Conservation (phyloP, 192 early-diverging fungal species). For the Gaertneriomyces sp. region DNA sequence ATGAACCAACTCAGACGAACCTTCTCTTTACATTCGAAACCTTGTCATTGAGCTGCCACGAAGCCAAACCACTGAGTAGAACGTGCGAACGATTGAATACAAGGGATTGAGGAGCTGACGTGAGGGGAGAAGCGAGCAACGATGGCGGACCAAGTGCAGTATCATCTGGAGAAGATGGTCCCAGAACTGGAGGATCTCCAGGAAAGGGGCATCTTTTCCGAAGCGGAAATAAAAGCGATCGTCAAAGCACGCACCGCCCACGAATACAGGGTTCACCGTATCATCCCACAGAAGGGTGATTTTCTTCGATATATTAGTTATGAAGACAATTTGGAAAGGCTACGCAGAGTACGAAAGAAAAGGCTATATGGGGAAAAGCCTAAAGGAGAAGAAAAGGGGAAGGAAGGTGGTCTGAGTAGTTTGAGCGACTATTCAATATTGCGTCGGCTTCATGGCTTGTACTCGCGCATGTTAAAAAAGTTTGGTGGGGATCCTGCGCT, state of each 20-base stretch:
- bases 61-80: too few relatives aligned
- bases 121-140: not conserved
- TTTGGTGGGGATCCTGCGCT: slow-evolving; percentile 75
- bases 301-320: slow-evolving; percentile 93
- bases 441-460: slow-evolving; percentile 75
- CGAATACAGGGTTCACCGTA: slow-evolving; percentile 81
- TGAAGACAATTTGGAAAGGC: slow-evolving; percentile 85
- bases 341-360: slow-evolving; percentile 73
- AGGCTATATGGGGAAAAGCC: slow-evolving; percentile 53
- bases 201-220: slow-evolving; percentile 72
- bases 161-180: slow-evolving; percentile 89
- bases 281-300: slow-evolving; percentile 67
- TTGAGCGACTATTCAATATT: slow-evolving; percentile 73
- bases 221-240: slow-evolving; percentile 75
- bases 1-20: too few relatives aligned
- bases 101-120: too few relatives aligned
- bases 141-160: slow-evolving; percentile 90
- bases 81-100: too few relatives aligned
- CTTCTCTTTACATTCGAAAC: too few relatives aligned
- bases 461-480: slow-evolving; percentile 69
- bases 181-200: slow-evolving; percentile 88
- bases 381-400: slow-evolving; percentile 15
- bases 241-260: slow-evolving; percentile 84
- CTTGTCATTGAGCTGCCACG: too few relatives aligned
- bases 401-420: slow-evolving; percentile 33